Evolutionary conservation across 495 filamentous ascomycete species (phyloP).

Genomic region (Usnea hakonensis): DNA sequence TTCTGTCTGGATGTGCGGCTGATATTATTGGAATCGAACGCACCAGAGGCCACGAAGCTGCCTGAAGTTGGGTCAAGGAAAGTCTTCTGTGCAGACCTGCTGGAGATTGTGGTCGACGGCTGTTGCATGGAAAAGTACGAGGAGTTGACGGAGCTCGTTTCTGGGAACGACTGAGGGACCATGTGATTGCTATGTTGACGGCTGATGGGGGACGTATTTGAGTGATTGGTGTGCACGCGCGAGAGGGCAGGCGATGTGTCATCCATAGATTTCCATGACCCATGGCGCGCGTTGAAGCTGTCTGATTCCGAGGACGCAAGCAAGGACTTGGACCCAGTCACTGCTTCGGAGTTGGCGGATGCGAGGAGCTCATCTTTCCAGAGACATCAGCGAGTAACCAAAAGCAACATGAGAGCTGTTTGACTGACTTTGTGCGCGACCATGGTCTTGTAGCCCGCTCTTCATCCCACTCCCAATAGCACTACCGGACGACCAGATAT

Average conservation of each 20-base stretch:
- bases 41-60: conserved; percentile 18
- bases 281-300: conserved; percentile 41
- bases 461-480: conserved; percentile 45
- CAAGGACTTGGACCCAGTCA: conserved; percentile 59
- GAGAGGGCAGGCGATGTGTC: conserved; percentile 37
- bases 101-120: conserved; percentile 8
- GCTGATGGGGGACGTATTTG: conserved; percentile 24
- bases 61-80: conserved; percentile 21
- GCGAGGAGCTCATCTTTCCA: conserved; percentile 16
- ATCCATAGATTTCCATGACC: conserved; percentile 50
- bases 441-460: conserved; percentile 30
- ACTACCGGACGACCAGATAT: conserved; percentile 50
- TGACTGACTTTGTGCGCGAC: conserved; percentile 20
- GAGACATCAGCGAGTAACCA: conserved; percentile 4
- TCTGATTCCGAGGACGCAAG: conserved; percentile 59
- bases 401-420: not conserved
- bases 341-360: conserved; percentile 31
- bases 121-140: conserved; percentile 15
- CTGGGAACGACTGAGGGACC: conserved; percentile 23
- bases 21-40: conserved; percentile 10
- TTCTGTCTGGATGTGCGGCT: conserved; percentile 20
- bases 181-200: conserved; percentile 31
- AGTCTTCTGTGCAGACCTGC: conserved; percentile 17
- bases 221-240: conserved; percentile 34
- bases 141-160: conserved; percentile 12